phyloP scores from a whole-genome alignment of 2,329 filamentous ascomycete genomes.

The Aspergillus piperis region DNA sequence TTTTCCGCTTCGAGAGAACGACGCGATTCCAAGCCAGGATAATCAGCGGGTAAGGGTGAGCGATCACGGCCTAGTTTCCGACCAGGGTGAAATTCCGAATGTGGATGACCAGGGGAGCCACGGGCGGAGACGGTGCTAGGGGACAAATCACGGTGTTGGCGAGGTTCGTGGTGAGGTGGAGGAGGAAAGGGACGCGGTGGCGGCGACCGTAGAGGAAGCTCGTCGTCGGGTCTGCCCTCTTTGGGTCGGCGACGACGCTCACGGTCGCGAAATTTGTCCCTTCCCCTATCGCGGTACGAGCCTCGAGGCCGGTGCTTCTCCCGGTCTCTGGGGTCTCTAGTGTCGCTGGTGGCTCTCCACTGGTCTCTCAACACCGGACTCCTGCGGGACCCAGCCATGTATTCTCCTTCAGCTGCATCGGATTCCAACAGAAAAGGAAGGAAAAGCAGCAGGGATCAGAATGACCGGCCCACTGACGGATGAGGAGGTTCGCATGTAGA shows the following conservation, averaged over 20 bases:
- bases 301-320: conserved; percentile 46
- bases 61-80: conserved; percentile 27
- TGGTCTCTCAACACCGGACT: conserved; percentile 54
- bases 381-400: conserved; percentile 54
- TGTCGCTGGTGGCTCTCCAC: conserved; percentile 50
- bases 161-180: conserved; percentile 34
- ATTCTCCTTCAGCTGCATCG: conserved; percentile 46
- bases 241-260: conserved; percentile 37
- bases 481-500: conserved; percentile 18
- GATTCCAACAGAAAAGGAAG: conserved; percentile 21
- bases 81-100: conserved; percentile 20
- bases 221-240: conserved; percentile 42
- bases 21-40: conserved; percentile 23
- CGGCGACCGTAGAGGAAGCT: conserved; percentile 38
- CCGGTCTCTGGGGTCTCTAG: conserved; percentile 39
- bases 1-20: conserved; percentile 21
- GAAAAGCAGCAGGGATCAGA: conserved; percentile 16
- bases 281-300: conserved; percentile 39
- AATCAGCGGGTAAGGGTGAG: conserved; percentile 25
- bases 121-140: conserved; percentile 27
- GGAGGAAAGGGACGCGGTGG: conserved; percentile 35
- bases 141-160: conserved; percentile 32
- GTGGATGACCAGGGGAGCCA: conserved; percentile 30
- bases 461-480: conserved; percentile 16
- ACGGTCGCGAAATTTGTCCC: conserved; percentile 45